These are phyloP conservation scores for Jatropha podagrica DNA, from an alignment of 441 rosid genomes.

Conservation along the genomic window DNA sequence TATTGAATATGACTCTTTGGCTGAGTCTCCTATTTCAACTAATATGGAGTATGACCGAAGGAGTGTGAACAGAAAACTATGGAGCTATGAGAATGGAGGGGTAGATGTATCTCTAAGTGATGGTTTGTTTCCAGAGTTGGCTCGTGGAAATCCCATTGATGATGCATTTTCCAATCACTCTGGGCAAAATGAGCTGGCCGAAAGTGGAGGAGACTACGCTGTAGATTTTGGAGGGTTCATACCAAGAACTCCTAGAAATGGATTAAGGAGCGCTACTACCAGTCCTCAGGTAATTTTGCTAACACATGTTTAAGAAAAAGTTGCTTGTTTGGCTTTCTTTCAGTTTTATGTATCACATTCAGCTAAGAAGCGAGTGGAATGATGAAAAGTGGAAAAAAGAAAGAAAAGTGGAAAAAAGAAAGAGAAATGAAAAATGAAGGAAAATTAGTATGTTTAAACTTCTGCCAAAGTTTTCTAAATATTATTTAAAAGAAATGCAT, in stretches of 20 bases:
- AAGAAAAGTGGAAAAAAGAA: not conserved
- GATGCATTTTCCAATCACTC: conserved; percentile 38
- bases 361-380: not conserved
- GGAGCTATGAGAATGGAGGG: conserved; percentile 64
- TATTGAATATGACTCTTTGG: conserved; percentile 60
- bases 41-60: conserved; percentile 48
- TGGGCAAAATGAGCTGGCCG: conserved; percentile 39
- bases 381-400: not conserved
- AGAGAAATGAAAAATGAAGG: not conserved
- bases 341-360: not conserved
- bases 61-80: conserved; percentile 69
- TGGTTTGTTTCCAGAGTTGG: conserved; percentile 64
- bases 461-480: not conserved
- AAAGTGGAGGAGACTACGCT: conserved; percentile 34
- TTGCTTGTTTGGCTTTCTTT: not conserved
- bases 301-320: not conserved
- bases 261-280: conserved; percentile 56
- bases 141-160: conserved; percentile 39
- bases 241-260: conserved; percentile 44
- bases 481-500: not conserved
- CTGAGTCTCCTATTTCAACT: conserved; percentile 66
- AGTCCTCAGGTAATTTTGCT: conserved; percentile 71
- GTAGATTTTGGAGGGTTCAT: conserved; percentile 71
- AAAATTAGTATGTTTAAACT: not conserved
- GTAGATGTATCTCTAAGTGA: conserved; percentile 86